A percentile compares a stretch with the other conserved stretches of the same genome.
phyloP scores from a whole-genome alignment of 2,329 filamentous ascomycete genomes.

The Botrytis galanthina region DNA sequence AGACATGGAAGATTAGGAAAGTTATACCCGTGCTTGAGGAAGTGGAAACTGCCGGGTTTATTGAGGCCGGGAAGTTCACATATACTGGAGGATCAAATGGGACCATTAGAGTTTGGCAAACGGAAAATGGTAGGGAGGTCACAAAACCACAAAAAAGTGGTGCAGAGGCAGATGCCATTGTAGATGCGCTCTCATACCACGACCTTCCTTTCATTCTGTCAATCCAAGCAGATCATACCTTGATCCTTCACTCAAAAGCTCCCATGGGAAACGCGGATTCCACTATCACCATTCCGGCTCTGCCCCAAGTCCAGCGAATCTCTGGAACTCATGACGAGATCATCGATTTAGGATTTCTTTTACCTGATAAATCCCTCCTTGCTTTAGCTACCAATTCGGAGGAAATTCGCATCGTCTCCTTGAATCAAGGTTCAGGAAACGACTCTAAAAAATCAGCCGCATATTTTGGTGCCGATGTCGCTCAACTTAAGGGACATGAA shows the following conservation, averaged over 20 bases:
- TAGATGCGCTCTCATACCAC: constrained; percentile 66
- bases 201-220: constrained; percentile 71
- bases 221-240: constrained; percentile 84
- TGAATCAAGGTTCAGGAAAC: constrained; percentile 42
- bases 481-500: constrained; percentile 81
- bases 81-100: constrained; percentile 86
- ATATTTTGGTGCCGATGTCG: constrained; percentile 89
- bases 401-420: constrained; percentile 82
- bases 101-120: constrained; percentile 78
- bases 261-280: constrained; percentile 40
- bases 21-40: constrained; percentile 83
- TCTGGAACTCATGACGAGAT: constrained; percentile 98
- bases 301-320: constrained; percentile 64
- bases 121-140: constrained; percentile 72
- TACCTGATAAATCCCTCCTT: constrained; percentile 75
- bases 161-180: constrained; percentile 63
- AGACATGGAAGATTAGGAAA: constrained; percentile 77
- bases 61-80: constrained; percentile 67
- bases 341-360: constrained; percentile 86
- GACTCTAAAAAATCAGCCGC: constrained; percentile 40
- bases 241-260: constrained; percentile 67
- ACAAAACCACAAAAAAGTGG: constrained; percentile 67
- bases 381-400: constrained; percentile 95
- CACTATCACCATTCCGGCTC: constrained; percentile 41
- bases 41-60: constrained; percentile 79